Base-by-base conservation (phyloP, 2,329 filamentous ascomycete genomes). In the Diplodia corticola region DNA sequence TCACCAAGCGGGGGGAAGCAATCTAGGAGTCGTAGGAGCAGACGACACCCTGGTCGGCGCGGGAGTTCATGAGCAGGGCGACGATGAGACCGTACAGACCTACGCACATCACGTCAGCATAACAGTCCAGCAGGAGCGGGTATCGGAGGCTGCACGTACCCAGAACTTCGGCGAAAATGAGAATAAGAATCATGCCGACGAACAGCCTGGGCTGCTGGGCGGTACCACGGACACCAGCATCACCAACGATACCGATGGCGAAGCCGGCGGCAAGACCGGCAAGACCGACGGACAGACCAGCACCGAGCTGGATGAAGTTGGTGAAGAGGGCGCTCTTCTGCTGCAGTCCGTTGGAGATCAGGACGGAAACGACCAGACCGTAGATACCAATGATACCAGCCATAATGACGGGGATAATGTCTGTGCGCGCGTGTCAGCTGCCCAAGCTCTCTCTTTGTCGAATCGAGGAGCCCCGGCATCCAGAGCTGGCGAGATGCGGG, bases 321-420 rank as follows among this genome's bases (percentile, higher is more conserved):
- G 80, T 76, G 77, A 81, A 84, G 48, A 84, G 80, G 48, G 82
- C 77, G 37, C 75, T 77, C 49, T 80, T 70, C 69, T 84, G 82
- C 61, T 73, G 74, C 65, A 84, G 78, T 69, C 82, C 79, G 79
- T 84, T 84, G 73, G 82, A 84, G 77, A 84, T 84, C 72, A 84
- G 73, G 73, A 84, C 82, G 51, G 81, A 83, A 63, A 84, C 82
- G 75, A 84, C 82, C 64, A 84, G 79, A 71, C 82, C 82, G 79
- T 84, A 99, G 81, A 99, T 98, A 91, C 92, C 95, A 83, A 99
- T 98, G 83, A 99, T 99, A 98, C 95, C 95, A 86, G 95, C 95
- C 95, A 99, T 99, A 89, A 99, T 97, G 82, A 98, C 95, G 80
- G 95, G 95, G 71, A 98, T 94, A 81, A 98, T 97, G 87, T 97